Base-by-base conservation (phyloP, 768 basidiomycete genomes). In the Fistulinella prunicolor region DNA sequence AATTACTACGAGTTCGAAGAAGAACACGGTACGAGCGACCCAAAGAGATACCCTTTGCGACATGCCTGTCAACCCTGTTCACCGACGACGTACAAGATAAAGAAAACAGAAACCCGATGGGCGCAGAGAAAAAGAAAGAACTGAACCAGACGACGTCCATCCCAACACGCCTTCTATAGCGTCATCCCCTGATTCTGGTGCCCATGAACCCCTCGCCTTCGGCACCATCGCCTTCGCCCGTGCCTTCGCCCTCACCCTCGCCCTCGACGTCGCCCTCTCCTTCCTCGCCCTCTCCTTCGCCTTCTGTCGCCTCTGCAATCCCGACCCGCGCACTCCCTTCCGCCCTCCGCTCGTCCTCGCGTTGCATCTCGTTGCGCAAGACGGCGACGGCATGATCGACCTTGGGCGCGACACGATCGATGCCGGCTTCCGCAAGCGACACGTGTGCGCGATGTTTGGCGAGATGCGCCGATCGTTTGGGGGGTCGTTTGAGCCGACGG, bases 381-480 rank as follows among this genome's bases (percentile, higher is more conserved):
- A 80, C 79, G 58, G 86, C 85, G 47, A 93, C 89, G 47, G 90
- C 88, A 43, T 85, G 79, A 56, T 94, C 92, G 45, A 94, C 91
- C 64, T 85, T 92, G 39, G 81, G 75, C 4, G 86, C 89, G 22
- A 90, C 85, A 57, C 91, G 80, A 66, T 97, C 94, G 69, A 95
- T 89, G 36, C 82, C 87, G 8, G 79, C 79, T 61, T 92, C 85
- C 0, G 92, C 89, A 49, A 97, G 86, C 16, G 89, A 83, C 35
- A 94, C 86, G 40, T 89, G 88, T 1, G 77, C 78, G 51, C 89
- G 87, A 55, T 92, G 84, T 26, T 84, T 85, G 22, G 89, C 79
- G 26, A 91, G 82, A 65, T 91, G 88, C 0, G 89, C 89, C 4
- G 82, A 79, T 40, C 84, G 86, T 46, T 82, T 81, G 12, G 93